These are phyloP conservation scores for Massarina eburnea DNA, from an alignment of 2,329 filamentous ascomycete species.

Conservation along the genomic window DNA sequence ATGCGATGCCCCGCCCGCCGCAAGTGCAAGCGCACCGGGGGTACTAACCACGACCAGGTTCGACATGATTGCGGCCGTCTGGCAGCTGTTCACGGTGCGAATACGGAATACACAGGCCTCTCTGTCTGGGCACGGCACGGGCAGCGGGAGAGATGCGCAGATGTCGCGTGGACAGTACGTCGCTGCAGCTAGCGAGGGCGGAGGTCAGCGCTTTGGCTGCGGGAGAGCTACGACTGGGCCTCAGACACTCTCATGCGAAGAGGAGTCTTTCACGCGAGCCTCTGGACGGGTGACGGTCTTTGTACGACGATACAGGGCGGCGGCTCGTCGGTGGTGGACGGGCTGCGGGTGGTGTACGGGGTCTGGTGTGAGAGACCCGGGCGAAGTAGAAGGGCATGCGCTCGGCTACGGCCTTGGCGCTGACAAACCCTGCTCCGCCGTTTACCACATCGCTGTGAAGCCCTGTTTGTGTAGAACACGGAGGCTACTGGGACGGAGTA, in stretches of 20 bases:
- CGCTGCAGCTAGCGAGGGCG: constrained; percentile 14
- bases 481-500: no score
- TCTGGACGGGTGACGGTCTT: constrained; percentile 23
- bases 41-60: constrained; percentile 44
- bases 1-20: constrained; percentile 4
- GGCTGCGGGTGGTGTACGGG: constrained; percentile 29
- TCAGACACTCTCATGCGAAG: constrained; percentile 25
- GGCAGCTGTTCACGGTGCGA: neutral
- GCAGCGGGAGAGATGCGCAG: constrained; percentile 14
- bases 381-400: constrained; percentile 9
- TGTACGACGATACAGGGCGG: constrained; percentile 35
- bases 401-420: neutral
- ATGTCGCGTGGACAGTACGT: constrained; percentile 20
- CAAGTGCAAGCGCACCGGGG: constrained; percentile 16
- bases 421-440: neutral
- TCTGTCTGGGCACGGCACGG: constrained; percentile 20
- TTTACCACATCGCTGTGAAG: neutral
- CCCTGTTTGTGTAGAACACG: no score
- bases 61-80: constrained; percentile 29
- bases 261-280: constrained; percentile 17
- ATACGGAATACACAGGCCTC: constrained; percentile 9
- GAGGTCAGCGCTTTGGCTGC: constrained; percentile 33
- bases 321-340: constrained; percentile 35
- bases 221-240: constrained; percentile 23
- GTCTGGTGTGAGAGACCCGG: constrained; percentile 13